These are phyloP conservation scores for Papiliotrema laurentii DNA, from an alignment of 1,284 basidiomycete genomes.

Conservation along the genomic window DNA sequence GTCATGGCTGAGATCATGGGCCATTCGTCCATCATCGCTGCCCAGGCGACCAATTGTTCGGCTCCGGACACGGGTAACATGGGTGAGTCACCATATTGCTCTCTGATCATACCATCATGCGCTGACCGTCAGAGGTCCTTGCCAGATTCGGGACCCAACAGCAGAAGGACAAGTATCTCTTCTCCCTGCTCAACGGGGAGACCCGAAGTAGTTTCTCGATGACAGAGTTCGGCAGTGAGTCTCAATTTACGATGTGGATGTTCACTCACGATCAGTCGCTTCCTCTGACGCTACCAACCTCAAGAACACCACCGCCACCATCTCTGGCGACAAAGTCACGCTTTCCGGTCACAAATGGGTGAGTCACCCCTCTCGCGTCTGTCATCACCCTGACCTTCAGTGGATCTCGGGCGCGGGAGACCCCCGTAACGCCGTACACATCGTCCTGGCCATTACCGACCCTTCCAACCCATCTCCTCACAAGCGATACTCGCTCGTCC, in stretches of 20 bases:
- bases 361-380: constrained; percentile 9
- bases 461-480: constrained; percentile 52
- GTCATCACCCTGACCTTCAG: constrained; percentile 31
- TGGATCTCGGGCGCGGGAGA: constrained; percentile 98
- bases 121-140: constrained; percentile 71
- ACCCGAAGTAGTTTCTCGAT: constrained; percentile 91
- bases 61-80: constrained; percentile 96
- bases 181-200: constrained; percentile 82
- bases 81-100: constrained; percentile 59
- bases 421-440: constrained; percentile 79
- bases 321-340: constrained; percentile 80
- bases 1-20: constrained; percentile 95
- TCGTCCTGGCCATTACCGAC: constrained; percentile 67
- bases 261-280: constrained; percentile 57
- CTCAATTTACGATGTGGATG: neutral
- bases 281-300: constrained; percentile 97
- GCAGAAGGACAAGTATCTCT: constrained; percentile 88
- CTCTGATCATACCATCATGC: neutral
- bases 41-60: constrained; percentile 84
- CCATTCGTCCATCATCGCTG: constrained; percentile 71
- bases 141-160: constrained; percentile 84
- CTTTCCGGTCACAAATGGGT: constrained; percentile 96
- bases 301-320: constrained; percentile 71
- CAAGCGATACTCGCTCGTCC: constrained; percentile 85
- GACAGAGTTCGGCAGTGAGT: constrained; percentile 82